Evolutionary conservation across 129 eudicot genomes (phyloP).

Genomic region (Mikania micrantha): DNA sequence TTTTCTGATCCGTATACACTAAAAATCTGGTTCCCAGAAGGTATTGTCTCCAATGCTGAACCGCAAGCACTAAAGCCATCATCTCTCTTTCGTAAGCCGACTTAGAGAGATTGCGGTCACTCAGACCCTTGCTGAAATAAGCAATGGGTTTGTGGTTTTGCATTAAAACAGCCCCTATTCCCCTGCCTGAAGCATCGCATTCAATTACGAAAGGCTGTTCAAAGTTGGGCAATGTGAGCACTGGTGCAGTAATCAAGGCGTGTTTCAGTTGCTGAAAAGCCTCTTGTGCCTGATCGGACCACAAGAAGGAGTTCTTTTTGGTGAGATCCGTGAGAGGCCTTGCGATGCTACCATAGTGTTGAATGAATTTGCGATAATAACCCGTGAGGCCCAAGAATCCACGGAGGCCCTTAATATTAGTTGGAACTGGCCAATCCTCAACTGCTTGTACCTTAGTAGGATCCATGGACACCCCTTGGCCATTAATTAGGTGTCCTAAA

Average conservation of each 20-base stretch:
- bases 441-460: neutral
- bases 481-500: neutral
- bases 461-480: neutral
- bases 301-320: neutral
- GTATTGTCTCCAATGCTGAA: neutral
- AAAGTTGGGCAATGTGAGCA: too few relatives aligned
- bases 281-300: neutral
- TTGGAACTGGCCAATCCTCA: neutral
- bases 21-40: neutral
- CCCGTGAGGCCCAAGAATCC: neutral
- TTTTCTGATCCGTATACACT: neutral
- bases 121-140: neutral
- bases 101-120: neutral
- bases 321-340: neutral
- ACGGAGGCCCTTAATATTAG: neutral
- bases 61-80: neutral
- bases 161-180: neutral
- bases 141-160: neutral
- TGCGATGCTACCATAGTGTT: neutral
- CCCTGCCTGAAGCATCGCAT: neutral
- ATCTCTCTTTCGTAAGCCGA: neutral
- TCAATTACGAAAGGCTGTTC: neutral
- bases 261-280: too few relatives aligned
- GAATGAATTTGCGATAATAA: neutral
- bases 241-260: too few relatives aligned